phyloP scores from a whole-genome alignment of 2,329 filamentous ascomycete species.

The Septoria linicola region DNA sequence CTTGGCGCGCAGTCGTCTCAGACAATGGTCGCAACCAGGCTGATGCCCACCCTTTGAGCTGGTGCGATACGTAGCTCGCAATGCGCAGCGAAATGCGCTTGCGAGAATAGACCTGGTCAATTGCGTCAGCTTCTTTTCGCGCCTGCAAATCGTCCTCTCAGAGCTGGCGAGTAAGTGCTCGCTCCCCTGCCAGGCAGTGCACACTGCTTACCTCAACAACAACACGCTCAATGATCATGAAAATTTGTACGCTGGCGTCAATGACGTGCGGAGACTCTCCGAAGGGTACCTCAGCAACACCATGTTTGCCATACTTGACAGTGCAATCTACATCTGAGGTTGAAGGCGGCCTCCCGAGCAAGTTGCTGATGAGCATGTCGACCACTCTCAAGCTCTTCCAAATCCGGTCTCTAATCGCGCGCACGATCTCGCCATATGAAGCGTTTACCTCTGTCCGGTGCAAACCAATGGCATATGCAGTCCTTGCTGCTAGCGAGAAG shows the following conservation, averaged over 20 bases:
- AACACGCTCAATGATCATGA: constrained; percentile 50
- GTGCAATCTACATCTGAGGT: constrained; percentile 53
- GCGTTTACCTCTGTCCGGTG: constrained; percentile 54
- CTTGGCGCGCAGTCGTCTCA: constrained; percentile 18
- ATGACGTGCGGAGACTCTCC: constrained; percentile 36
- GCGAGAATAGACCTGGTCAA: constrained; percentile 38
- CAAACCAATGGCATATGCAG: constrained; percentile 54
- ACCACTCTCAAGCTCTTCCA: constrained; percentile 56
- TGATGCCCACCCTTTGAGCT: constrained; percentile 44
- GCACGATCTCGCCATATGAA: constrained; percentile 42
- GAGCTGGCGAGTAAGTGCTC: no score
- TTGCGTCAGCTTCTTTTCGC: no score
- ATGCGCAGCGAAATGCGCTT: constrained; percentile 44
- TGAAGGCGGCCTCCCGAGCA: constrained; percentile 53
- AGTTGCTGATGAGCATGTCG: constrained; percentile 53
- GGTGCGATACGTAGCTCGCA: constrained; percentile 43
- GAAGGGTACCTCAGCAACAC: constrained; percentile 1
- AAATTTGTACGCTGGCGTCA: constrained; percentile 46
- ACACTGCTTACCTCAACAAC: constrained; percentile 43
- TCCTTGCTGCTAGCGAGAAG: constrained; percentile 50
- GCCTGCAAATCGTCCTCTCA: no score
- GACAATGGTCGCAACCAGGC: constrained; percentile 36
- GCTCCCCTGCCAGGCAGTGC: no score
- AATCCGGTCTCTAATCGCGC: constrained; percentile 44
- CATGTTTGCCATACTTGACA: constrained; percentile 36